Percentiles rank a stretch among this genome's conserved stretches.
phyloP scores from a whole-genome alignment of 176 grass and related monocot species.

The Hyparrhenia diplandra region DNA sequence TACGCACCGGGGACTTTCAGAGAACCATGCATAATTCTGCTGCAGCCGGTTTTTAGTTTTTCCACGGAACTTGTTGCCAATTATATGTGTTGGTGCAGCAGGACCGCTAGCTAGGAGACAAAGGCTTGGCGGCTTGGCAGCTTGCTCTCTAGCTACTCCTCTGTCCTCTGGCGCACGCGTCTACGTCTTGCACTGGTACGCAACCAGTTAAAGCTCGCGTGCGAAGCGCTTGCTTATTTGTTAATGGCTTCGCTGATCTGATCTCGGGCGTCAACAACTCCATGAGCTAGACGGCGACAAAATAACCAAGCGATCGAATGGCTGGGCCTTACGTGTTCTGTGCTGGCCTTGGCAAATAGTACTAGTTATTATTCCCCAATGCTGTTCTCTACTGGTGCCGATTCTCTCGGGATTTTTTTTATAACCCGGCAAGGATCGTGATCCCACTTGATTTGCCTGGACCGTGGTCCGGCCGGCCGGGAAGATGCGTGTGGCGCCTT shows the following conservation, averaged over 20 bases:
- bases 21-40: neutral
- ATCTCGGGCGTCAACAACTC: neutral
- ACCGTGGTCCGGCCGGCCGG: too few relatives aligned
- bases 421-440: neutral
- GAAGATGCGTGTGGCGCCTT: too few relatives aligned
- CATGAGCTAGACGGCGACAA: neutral
- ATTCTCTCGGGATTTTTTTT: neutral
- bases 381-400: neutral
- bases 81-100: too few relatives aligned
- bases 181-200: neutral
- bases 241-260: neutral
- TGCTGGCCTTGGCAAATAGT: conserved; percentile 5
- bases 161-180: neutral
- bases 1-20: neutral
- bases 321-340: neutral
- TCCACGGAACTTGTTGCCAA: neutral
- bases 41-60: neutral
- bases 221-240: neutral
- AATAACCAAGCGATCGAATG: neutral
- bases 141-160: neutral
- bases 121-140: too few relatives aligned
- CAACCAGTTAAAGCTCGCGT: neutral
- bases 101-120: too few relatives aligned
- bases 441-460: neutral
- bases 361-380: neutral